Conservation (phyloP, 495 filamentous ascomycete genomes). For the Usnea hakonensis region DNA sequence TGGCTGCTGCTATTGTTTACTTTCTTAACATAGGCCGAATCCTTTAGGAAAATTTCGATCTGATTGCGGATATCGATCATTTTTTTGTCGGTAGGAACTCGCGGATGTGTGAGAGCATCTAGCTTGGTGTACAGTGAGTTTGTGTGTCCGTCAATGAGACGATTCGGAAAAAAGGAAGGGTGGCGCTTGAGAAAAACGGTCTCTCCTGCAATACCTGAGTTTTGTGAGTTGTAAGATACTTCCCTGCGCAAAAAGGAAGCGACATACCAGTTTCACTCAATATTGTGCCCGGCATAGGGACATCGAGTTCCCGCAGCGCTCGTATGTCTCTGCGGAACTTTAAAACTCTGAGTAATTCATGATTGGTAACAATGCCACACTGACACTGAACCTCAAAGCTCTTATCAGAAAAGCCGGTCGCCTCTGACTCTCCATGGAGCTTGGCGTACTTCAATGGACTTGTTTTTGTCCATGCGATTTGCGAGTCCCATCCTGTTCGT, state of each 20-base stretch:
- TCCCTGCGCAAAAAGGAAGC: neutral
- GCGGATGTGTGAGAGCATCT: neutral
- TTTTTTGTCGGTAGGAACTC: neutral
- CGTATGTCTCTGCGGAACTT: constrained; percentile 52
- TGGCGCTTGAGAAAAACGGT: neutral
- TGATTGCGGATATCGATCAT: constrained; percentile 31
- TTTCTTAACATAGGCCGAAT: constrained; percentile 23
- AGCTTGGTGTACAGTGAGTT: neutral
- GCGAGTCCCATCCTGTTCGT: constrained; percentile 52
- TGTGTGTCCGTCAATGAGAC: neutral
- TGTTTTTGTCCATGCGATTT: constrained; percentile 19
- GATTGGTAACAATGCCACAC: constrained; percentile 32
- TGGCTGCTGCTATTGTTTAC: constrained; percentile 21
- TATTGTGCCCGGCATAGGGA: constrained; percentile 52
- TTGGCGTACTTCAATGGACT: constrained; percentile 18
- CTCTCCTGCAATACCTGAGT: neutral
- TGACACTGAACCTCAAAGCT: constrained; percentile 40
- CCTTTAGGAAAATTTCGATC: constrained; percentile 36
- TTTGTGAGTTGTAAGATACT: neutral
- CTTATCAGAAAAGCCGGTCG: constrained; percentile 57
- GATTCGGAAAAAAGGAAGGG: neutral
- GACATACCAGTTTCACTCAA: neutral
- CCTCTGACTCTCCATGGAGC: constrained; percentile 6
- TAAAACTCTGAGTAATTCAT: constrained; percentile 19
- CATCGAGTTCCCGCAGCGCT: constrained; percentile 32